phyloP scores from a whole-genome alignment of 768 basidiomycete genomes.

The Podaxis mareebaensis region DNA sequence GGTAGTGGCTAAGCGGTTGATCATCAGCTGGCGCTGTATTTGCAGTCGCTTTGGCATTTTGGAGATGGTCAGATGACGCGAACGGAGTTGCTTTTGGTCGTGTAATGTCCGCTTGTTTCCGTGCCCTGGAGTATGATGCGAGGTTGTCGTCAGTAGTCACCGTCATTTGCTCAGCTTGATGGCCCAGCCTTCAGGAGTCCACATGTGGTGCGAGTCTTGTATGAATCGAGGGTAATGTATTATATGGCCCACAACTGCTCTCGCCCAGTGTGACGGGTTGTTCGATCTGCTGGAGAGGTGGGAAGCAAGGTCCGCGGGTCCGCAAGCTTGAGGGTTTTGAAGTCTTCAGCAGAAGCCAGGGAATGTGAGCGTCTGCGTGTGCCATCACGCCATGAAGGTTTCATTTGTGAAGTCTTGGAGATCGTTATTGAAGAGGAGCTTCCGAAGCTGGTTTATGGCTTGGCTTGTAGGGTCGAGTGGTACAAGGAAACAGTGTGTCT shows the following conservation, averaged over 20 bases:
- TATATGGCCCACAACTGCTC: too few relatives aligned
- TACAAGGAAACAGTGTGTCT: too few relatives aligned
- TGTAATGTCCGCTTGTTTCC: neutral
- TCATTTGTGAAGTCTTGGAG: too few relatives aligned
- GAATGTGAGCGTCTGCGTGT: too few relatives aligned
- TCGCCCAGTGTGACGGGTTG: neutral
- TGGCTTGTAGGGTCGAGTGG: too few relatives aligned
- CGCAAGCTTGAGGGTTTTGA: too few relatives aligned
- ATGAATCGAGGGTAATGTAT: neutral
- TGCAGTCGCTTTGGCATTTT: neutral
- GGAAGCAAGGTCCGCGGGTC: neutral
- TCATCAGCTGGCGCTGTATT: neutral
- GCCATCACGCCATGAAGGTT: too few relatives aligned
- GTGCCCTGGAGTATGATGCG: neutral
- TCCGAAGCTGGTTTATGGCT: too few relatives aligned
- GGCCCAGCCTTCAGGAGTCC: neutral
- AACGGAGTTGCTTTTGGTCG: neutral
- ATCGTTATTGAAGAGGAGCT: too few relatives aligned
- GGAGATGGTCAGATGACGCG: neutral
- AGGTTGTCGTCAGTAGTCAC: neutral
- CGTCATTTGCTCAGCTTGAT: neutral
- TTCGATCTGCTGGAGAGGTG: neutral
- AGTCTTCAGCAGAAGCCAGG: too few relatives aligned
- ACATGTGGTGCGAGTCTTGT: neutral
- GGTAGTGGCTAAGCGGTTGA: neutral